Base-by-base conservation (phyloP, 495 filamentous ascomycete genomes). In the Tuber magnatum region DNA sequence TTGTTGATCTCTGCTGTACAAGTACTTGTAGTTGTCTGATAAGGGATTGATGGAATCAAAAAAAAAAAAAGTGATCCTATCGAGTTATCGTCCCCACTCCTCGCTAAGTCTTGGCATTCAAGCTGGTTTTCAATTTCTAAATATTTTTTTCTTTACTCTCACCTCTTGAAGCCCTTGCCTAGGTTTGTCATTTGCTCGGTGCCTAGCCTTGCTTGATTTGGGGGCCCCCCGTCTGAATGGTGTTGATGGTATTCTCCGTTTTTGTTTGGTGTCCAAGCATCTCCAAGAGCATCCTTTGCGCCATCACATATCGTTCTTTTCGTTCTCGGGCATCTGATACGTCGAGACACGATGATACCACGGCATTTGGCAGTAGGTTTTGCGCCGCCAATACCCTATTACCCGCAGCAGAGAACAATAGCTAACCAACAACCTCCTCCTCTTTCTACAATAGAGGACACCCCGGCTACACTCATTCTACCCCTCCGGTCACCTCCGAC, bases 401-500 rank as follows among this genome's bases (percentile, higher is more conserved):
- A 61, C 14, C n/a, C 16, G 16, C 56, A 56, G 48, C 3, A 56
- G 48, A n/a, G n/a, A n/a, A 61, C 56, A 32, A 61, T 22, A 32
- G 9, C 56, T 61, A 61, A 61, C 28, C 56, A 61, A 28, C 24
- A 56, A 16, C 56, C n/a, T 32, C 56, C 56, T 16, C n/a, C 28
- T 16, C n/a, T n/a, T 61, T 8, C 51, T 56, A 28, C 56, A 32
- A 61, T 61, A 61, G 56, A 32, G n/a, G 28, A 16, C 28, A 28
- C 56, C 56, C 28, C 10, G 56, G 14, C 28, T 61, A 61, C n/a
- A 61, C n/a, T n/a, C n/a, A 32, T 32, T 32, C 56, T 61, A 24
- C 69, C n/a, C 77, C 24, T 71, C 32, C 69, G 70, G 76, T 71
- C 77, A 70, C 69, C 61, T 65, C 35, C 75, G 68, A 18, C 77